Percentiles rank a stretch among this genome's conserved stretches.
Evolutionary conservation across 495 filamentous ascomycete species (phyloP).

Genomic region (Podospora pseudopauciseta): DNA sequence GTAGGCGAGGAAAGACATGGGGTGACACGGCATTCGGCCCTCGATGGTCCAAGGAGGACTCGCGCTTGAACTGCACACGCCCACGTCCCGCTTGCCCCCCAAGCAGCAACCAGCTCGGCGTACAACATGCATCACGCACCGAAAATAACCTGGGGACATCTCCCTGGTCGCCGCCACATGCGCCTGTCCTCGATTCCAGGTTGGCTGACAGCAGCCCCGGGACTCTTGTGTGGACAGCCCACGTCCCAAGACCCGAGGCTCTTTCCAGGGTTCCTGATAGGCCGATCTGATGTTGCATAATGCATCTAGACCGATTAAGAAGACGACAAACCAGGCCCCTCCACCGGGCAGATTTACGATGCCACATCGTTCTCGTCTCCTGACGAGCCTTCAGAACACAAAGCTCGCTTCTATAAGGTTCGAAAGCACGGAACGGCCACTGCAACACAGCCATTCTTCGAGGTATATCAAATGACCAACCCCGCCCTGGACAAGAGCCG

Average conservation of each 20-base stretch:
- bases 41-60: background rate
- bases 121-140: background rate
- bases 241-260: background rate
- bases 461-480: background rate
- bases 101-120: background rate
- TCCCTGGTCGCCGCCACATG: background rate
- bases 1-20: constrained; percentile 1
- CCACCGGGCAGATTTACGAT: background rate
- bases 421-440: background rate
- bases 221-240: background rate
- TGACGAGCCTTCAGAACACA: background rate
- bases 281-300: background rate
- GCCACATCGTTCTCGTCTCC: background rate
- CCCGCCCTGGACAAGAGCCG: too few relatives aligned
- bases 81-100: background rate
- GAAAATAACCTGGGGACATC: background rate
- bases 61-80: background rate
- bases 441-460: background rate
- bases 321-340: background rate
- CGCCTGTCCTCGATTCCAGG: too few relatives aligned
- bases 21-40: constrained; percentile 10
- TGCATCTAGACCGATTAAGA: constrained; percentile 4
- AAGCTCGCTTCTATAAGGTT: background rate
- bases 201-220: too few relatives aligned
- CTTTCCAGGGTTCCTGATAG: background rate